Evolutionary conservation across 192 early-diverging fungal genomes (phyloP), one percentile per base, ranked within the genome.

Genomic region (Linnemannia hyalina): DNA sequence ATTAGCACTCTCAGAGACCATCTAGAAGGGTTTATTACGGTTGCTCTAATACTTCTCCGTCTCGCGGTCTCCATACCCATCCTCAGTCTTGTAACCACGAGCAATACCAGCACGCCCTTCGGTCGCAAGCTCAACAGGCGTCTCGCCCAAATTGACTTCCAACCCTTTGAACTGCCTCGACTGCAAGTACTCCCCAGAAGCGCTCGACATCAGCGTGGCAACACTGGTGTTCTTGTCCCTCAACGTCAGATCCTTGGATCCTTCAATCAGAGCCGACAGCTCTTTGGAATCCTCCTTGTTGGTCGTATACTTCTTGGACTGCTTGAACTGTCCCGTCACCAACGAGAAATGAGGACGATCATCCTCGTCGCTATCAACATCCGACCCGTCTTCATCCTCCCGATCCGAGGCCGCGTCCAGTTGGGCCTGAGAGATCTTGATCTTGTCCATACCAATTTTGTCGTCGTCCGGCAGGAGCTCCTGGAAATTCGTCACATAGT

Each of bases 71-170:
- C 32, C n/a, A 57, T 81, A 86, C 6, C 84, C 84, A 16, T 65
- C 70, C 52, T 86, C 84, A 4, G 84, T 74, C 40, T 86, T 86
- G 68, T 97, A 97, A 4, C 95, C 95, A 60, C 92, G 90, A 18
- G 98, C 98, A 88, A 98, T 97, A 4, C 98, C 97, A n/a, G 91
- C 90, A 40, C 95, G 89, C 10, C 98, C 98, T 75, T 98, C 96
- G 10, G 89, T 87, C 0, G 93, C 93, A 42, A 84, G 81, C 41
- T 85, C 83, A 23, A 93, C 93, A 73, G 92, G 90, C 36, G 91
- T 91, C 70, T 95, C 89, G 3, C 94, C 95, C 29, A 93, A 78
- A 36, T 93, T 89, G 55, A 94, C 91, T 46, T 97, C 97, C 68
- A 99, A 85, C 6, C 97, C 98, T 57, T 89, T 90, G 88, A 95